Evolutionary conservation across 208 protist species (phyloP).

Genomic region (Leishmania mexicana): DNA sequence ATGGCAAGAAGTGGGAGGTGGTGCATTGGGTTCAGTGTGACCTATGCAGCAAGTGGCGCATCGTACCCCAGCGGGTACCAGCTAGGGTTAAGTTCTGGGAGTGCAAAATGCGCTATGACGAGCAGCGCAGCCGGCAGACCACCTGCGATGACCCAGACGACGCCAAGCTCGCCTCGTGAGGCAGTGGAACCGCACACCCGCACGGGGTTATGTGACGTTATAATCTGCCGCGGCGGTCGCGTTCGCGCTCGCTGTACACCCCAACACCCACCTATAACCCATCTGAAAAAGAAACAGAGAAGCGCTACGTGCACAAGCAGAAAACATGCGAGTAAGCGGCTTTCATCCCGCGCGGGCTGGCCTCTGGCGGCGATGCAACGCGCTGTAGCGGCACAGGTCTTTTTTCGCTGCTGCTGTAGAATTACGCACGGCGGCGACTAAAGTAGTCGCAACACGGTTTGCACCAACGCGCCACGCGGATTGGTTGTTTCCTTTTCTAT

Average conservation of each 20-base stretch:
- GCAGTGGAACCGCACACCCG: not conserved
- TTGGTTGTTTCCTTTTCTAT: not conserved
- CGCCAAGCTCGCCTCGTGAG: conserved; percentile 36
- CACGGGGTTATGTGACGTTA: not conserved
- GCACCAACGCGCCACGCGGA: not conserved
- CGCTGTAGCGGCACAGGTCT: not conserved
- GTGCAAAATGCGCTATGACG: conserved; percentile 69
- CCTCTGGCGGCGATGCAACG: not conserved
- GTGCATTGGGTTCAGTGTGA: conserved; percentile 89
- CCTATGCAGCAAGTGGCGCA: conserved; percentile 80
- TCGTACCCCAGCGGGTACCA: conserved; percentile 57
- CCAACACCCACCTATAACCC: not conserved
- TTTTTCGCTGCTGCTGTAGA: not conserved
- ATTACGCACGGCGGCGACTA: not conserved
- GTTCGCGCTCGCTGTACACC: not conserved
- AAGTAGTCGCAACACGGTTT: not conserved
- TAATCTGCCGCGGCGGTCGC: not conserved
- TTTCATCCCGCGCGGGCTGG: not conserved
- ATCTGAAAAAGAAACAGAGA: not conserved
- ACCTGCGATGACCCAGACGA: conserved; percentile 78
- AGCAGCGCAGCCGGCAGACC: conserved; percentile 26
- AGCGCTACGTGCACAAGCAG: not conserved
- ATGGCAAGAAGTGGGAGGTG: conserved; percentile 31
- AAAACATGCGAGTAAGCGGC: not conserved
- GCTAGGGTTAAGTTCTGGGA: conserved; percentile 49